Evolutionary conservation across 805 yeast species (phyloP).

Genomic region (Pichia heedii): DNA sequence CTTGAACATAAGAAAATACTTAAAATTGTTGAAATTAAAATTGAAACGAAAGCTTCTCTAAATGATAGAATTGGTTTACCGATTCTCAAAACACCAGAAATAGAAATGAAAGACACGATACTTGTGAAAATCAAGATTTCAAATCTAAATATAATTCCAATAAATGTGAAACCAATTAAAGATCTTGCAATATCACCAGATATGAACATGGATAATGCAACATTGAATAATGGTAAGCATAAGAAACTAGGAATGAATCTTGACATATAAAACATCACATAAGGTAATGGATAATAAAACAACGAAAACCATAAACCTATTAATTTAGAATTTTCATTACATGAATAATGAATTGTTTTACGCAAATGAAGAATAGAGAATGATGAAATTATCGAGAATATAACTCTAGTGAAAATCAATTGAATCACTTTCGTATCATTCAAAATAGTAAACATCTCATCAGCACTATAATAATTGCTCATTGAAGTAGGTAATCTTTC

Average conservation of each 20-base stretch:
- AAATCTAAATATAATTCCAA: conserved; percentile 60
- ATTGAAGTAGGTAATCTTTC: not conserved
- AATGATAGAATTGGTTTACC: conserved; percentile 17
- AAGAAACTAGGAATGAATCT: conserved; percentile 84
- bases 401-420: conserved; percentile 47
- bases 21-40: conserved; percentile 31
- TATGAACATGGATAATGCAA: conserved; percentile 44
- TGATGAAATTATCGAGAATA: conserved; percentile 41
- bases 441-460: not conserved
- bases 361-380: conserved; percentile 46
- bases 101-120: conserved; percentile 34
- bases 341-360: conserved; percentile 24
- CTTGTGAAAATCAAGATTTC: conserved; percentile 55
- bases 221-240: conserved; percentile 63
- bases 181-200: conserved; percentile 39
- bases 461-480: not conserved
- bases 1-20: conserved; percentile 43
- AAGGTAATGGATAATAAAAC: conserved; percentile 64
- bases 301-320: conserved; percentile 51
- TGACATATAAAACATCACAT: conserved; percentile 68
- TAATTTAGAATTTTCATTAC: conserved; percentile 13
- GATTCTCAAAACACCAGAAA: conserved; percentile 40
- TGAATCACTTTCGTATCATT: conserved; percentile 35
- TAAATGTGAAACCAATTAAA: conserved; percentile 47
- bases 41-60: conserved; percentile 24